phyloP scores from a whole-genome alignment of 164 flowering plant genomes.

The Sextonia rubra region DNA sequence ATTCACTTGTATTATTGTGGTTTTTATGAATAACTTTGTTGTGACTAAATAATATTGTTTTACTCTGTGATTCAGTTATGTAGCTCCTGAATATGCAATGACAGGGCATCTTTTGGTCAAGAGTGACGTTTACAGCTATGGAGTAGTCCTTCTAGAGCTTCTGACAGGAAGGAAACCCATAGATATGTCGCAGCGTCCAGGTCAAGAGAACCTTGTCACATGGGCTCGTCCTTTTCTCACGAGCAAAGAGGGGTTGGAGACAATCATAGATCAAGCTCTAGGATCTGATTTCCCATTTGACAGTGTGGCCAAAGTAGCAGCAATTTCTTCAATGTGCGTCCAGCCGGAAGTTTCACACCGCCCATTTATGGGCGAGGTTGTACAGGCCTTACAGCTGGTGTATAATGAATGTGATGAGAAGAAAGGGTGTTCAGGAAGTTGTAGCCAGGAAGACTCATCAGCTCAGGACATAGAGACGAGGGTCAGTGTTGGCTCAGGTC shows the following conservation, averaged over 20 bases:
- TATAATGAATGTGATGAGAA: constrained; percentile 72
- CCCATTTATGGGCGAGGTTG: constrained; percentile 99
- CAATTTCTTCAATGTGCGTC: constrained; percentile 95
- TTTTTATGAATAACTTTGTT: not conserved
- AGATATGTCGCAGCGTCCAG: constrained; percentile 86
- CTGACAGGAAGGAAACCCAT: constrained; percentile 85
- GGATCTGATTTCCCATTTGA: constrained; percentile 66
- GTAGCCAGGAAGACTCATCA: constrained; percentile 32
- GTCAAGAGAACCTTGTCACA: constrained; percentile 90
- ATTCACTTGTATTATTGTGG: not conserved
- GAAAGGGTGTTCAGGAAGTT: constrained; percentile 61
- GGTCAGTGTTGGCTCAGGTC: constrained; percentile 54
- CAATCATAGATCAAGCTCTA: constrained; percentile 74
- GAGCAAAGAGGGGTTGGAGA: constrained; percentile 69
- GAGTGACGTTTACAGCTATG: constrained; percentile 95
- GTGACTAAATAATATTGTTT: not conserved
- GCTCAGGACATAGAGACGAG: not conserved
- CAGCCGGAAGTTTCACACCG: constrained; percentile 90
- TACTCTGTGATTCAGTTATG: constrained; percentile 52
- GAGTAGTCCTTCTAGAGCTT: constrained; percentile 90
- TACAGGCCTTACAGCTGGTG: constrained; percentile 88
- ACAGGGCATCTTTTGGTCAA: constrained; percentile 92
- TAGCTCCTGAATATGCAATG: constrained; percentile 94
- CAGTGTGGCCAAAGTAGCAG: constrained; percentile 88
- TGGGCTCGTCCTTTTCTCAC: constrained; percentile 90